Evolutionary conservation across 495 filamentous ascomycete genomes (phyloP).

Genomic region (Cercophora samala): DNA sequence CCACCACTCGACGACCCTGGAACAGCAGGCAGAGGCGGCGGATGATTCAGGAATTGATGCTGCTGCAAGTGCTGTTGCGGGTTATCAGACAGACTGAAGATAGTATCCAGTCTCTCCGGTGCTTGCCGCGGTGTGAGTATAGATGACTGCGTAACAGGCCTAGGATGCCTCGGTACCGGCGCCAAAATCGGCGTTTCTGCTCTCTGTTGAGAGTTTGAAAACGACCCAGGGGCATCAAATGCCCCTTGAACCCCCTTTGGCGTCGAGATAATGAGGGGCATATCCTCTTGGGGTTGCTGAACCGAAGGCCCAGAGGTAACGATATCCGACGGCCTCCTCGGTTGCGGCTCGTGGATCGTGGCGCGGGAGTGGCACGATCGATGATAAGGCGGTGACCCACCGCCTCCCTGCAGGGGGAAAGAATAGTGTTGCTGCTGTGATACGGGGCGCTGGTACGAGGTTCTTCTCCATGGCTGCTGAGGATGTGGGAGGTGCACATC

Average conservation of each 20-base stretch:
- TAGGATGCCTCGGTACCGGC: constrained; percentile 43
- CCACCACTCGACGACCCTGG: constrained; percentile 23
- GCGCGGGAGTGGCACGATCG: constrained; percentile 13
- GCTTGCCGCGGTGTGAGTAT: constrained; percentile 45
- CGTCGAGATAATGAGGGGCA: constrained; percentile 50
- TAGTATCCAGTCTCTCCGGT: constrained; percentile 70
- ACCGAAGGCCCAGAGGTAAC: constrained; percentile 5
- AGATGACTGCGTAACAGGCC: constrained; percentile 35
- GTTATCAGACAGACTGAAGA: constrained; percentile 72
- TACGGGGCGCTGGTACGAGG: constrained; percentile 27
- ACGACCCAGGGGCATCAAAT: constrained; percentile 37
- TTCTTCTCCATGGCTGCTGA: constrained; percentile 9
- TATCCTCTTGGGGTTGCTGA: constrained; percentile 29
- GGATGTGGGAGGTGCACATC: constrained; percentile 1
- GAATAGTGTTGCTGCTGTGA: constrained; percentile 31
- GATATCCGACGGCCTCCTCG: constrained; percentile 26
- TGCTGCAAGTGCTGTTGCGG: constrained; percentile 51
- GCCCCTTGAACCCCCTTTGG: constrained; percentile 45
- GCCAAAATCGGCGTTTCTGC: constrained; percentile 40
- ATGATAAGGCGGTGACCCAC: constrained; percentile 1
- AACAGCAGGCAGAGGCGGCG: constrained; percentile 27
- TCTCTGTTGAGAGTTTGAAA: constrained; percentile 20
- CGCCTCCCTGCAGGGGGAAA: constrained; percentile 18
- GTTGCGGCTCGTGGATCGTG: constrained; percentile 26
- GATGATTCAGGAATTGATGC: constrained; percentile 32